A percentile compares a stretch with the other conserved stretches of the same genome.
Evolutionary conservation across 2,329 filamentous ascomycete genomes (phyloP).

Genomic region (Didymellaceae sp.): DNA sequence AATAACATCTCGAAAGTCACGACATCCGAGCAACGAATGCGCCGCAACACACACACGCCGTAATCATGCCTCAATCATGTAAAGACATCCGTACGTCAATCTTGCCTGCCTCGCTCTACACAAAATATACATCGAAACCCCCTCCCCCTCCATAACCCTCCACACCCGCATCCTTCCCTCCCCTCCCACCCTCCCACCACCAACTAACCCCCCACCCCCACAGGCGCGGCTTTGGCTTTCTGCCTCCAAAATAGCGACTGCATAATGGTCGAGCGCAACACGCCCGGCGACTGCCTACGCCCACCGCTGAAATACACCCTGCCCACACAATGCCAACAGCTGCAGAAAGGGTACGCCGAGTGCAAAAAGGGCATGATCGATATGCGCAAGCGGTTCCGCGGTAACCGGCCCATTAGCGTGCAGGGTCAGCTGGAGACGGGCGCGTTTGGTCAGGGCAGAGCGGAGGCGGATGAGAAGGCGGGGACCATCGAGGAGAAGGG

Average conservation of each 20-base stretch:
- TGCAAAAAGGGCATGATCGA: constrained; percentile 97
- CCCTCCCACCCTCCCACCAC: background rate
- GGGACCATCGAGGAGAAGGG: constrained; percentile 49
- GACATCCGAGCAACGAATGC: background rate
- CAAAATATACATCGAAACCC: background rate
- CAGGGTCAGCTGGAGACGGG: constrained; percentile 43
- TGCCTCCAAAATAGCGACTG: constrained; percentile 97
- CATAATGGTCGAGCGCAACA: constrained; percentile 89
- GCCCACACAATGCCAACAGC: constrained; percentile 86
- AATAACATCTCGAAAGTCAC: constrained; percentile 7
- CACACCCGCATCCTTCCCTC: background rate
- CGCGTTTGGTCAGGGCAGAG: constrained; percentile 38
- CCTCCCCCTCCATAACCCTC: no score
- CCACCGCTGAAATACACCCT: constrained; percentile 81
- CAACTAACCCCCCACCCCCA: background rate
- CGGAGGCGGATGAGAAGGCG: constrained; percentile 39
- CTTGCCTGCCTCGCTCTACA: background rate
- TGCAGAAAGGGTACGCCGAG: constrained; percentile 88
- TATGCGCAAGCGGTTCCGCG: constrained; percentile 97
- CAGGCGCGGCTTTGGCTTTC: constrained; percentile 88
- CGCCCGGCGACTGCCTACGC: constrained; percentile 85
- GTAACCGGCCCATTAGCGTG: constrained; percentile 78
- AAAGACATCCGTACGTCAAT: constrained; percentile 84
- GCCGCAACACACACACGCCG: constrained; percentile 5
- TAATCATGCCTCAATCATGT: constrained; percentile 87